These are phyloP conservation scores for Syncephalastrum monosporum DNA, from an alignment of 371 early-diverging fungal species.

Conservation along the genomic window DNA sequence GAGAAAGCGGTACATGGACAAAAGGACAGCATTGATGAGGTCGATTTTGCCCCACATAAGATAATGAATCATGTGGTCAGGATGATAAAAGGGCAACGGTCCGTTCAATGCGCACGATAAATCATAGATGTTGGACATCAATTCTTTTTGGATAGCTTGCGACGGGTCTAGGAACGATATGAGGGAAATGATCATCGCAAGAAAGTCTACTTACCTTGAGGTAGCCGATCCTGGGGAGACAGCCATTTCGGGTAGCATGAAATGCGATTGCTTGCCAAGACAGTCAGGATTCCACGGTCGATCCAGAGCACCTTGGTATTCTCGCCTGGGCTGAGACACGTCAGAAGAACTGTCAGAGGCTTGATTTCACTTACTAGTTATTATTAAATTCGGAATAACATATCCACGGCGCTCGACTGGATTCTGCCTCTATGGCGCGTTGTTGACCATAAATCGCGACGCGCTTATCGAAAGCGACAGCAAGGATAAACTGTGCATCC, in stretches of 20 bases:
- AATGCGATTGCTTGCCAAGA: slow-evolving; percentile 59
- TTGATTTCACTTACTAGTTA: slow-evolving; percentile 27
- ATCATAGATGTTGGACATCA: slow-evolving; percentile 58
- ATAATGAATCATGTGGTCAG: slow-evolving; percentile 70
- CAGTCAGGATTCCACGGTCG: slow-evolving; percentile 61
- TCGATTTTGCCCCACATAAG: slow-evolving; percentile 79
- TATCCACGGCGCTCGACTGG: slow-evolving; percentile 36
- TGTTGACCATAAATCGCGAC: slow-evolving; percentile 56
- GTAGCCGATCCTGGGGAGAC: slow-evolving; percentile 37
- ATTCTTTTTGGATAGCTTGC: slow-evolving; percentile 30
- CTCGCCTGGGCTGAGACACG: slow-evolving; percentile 22
- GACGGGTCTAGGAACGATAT: slow-evolving; percentile 5
- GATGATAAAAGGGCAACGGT: slow-evolving; percentile 76
- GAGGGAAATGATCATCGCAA: no score
- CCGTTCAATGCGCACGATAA: slow-evolving; percentile 56
- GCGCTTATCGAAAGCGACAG: slow-evolving; percentile 50
- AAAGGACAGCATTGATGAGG: slow-evolving; percentile 59
- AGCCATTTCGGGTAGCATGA: slow-evolving; percentile 70
- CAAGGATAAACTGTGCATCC: slow-evolving; percentile 71
- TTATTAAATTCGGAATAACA: slow-evolving; percentile 45
- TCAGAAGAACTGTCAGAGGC: not conserved
- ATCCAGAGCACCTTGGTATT: slow-evolving; percentile 65
- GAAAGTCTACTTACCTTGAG: slow-evolving; percentile 21
- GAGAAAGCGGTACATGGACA: slow-evolving; percentile 50
- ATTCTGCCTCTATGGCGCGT: slow-evolving; percentile 25